A percentile compares a stretch with the other conserved stretches of the same genome.
Evolutionary conservation across 1,284 basidiomycete genomes (phyloP).

Genomic region (Ustilago tritici): DNA sequence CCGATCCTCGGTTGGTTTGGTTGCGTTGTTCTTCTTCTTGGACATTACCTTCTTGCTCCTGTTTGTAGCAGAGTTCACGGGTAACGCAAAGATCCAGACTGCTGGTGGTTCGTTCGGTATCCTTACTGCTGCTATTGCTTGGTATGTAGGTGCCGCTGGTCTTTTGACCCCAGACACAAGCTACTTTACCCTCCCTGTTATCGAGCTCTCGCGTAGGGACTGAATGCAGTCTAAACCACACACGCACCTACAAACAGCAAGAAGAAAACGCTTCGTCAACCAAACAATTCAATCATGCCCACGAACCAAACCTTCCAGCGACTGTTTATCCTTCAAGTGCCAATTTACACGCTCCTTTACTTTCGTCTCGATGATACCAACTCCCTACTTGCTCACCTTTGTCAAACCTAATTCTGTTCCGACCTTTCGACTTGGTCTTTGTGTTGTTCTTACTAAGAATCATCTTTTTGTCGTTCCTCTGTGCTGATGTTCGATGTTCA

Average conservation of each 20-base stretch:
- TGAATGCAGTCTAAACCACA: conserved; percentile 8
- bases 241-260: background rate
- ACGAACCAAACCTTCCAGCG: background rate
- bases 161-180: conserved; percentile 72
- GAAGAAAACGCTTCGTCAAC: background rate
- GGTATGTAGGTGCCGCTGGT: conserved; percentile 73
- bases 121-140: conserved; percentile 61
- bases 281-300: background rate
- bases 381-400: background rate
- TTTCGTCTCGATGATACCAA: conserved; percentile 12
- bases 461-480: background rate
- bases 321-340: background rate
- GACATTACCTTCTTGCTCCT: conserved; percentile 73
- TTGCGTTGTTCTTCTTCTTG: conserved; percentile 80
- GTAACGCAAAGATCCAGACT: conserved; percentile 47
- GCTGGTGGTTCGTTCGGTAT: conserved; percentile 60
- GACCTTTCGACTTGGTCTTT: background rate
- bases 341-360: conserved; percentile 5
- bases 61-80: conserved; percentile 63
- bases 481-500: background rate
- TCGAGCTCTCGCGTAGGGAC: conserved; percentile 58
- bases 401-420: conserved; percentile 2
- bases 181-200: conserved; percentile 72
- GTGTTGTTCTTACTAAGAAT: background rate
- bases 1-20: conserved; percentile 59